Evolutionary conservation across 31 red algal genomes (phyloP), one percentile per base, ranked within the genome.

Genomic region (Odonthalia washingtoniensis): DNA sequence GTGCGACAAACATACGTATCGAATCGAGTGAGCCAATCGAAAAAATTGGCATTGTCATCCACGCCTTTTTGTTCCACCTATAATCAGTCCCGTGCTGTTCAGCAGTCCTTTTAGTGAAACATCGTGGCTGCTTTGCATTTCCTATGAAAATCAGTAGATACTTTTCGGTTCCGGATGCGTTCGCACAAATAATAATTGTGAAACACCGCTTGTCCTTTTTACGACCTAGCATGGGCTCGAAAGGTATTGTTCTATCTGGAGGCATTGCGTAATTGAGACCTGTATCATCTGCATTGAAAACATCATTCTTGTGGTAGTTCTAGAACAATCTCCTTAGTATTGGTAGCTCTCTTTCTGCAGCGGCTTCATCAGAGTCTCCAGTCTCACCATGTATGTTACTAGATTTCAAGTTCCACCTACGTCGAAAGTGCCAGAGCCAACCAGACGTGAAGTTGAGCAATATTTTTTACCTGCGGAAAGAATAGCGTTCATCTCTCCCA

Each of bases 1-100:
- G 83, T 75, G 3, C 31, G 9, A 4, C 30, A 3, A 77, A 88
- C 57, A 43, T 68, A 61, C 43, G 3, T 18, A 53, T 77, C 1
- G 52, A 88, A 78, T 28, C 85, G 34, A 16, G 17, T 1, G 4
- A 88, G 63, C 85, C 85, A 78, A 27, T 69, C 85, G 37, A 70
- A 46, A 88, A 88, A 37, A 76, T 1, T 26, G 35, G 27, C 17
- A 4, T 31, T 9, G n/a, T 86, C 83, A 76, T 86, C 83, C 69
- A 86, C 34, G 70, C 83, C 70, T 86, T 86, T 28, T 74, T 65
- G 46, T 75, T 86, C n/a, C 12, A 0, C 35, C 36, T 14, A 52
- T 86, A 86, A 63, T 86, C 83, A 65, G 76, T 38, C 1, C 72
- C 72, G 4, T 41, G 52, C 68, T 86, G n/a, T 16, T 24, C 14